These are phyloP conservation scores for Linum trigynum DNA, from an alignment of 345 rosid genomes.

Conservation along the genomic window DNA sequence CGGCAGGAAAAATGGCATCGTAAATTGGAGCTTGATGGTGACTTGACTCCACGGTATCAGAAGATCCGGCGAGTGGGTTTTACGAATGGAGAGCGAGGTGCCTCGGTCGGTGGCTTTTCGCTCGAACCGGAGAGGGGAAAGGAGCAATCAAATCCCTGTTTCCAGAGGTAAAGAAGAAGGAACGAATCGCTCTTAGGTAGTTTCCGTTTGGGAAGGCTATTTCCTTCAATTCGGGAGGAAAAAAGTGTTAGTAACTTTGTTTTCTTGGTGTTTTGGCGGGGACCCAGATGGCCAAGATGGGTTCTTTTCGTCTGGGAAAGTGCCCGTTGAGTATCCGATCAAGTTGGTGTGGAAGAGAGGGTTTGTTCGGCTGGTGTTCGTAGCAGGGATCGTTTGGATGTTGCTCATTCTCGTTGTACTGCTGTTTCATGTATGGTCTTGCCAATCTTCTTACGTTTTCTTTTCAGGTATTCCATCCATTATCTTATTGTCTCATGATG, in stretches of 20 bases:
- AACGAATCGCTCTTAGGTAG: not conserved
- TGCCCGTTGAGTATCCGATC: constrained; percentile 37
- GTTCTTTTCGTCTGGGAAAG: constrained; percentile 44
- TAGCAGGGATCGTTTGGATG: constrained; percentile 82
- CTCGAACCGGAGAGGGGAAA: constrained; percentile 52
- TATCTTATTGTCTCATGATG: not conserved
- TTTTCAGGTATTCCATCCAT: constrained; percentile 49
- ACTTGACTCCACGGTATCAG: not conserved
- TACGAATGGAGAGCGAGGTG: constrained; percentile 38
- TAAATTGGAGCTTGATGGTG: not conserved
- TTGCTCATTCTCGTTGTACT: constrained; percentile 59
- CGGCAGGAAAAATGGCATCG: no score
- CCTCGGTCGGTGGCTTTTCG: constrained; percentile 51
- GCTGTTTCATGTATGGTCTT: constrained; percentile 79
- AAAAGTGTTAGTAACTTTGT: no score
- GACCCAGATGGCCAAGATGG: constrained; percentile 42
- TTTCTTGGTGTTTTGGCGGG: not conserved
- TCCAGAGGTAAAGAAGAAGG: constrained; percentile 31
- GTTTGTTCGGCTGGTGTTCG: constrained; percentile 63
- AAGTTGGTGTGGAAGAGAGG: constrained; percentile 62
- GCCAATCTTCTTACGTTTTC: constrained; percentile 62
- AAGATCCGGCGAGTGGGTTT: not conserved
- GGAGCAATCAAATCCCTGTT: constrained; percentile 26
- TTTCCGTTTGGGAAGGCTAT: not conserved
- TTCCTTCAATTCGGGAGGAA: no score